Evolutionary conservation across 352 stramenopile genomes (phyloP).

Genomic region (Elongisporangium anandrum): DNA sequence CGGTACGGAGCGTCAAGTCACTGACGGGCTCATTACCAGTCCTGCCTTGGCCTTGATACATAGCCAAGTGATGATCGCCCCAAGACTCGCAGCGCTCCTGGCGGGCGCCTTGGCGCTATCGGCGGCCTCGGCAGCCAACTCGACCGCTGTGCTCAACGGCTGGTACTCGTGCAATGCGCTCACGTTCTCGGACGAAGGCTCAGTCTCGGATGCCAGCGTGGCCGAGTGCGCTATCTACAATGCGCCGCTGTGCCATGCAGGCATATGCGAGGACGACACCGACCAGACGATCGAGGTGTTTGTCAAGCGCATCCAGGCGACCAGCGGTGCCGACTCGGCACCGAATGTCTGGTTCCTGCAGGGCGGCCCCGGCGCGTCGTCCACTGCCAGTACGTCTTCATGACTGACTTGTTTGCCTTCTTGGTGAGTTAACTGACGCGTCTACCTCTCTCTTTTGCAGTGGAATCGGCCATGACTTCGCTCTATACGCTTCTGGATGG

Average conservation of each 20-base stretch:
- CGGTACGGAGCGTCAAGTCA: neutral
- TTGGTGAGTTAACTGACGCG: neutral
- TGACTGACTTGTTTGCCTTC: neutral
- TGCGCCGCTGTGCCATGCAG: conserved; percentile 30
- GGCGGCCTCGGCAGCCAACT: neutral
- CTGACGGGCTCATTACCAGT: neutral
- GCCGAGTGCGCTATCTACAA: conserved; percentile 28
- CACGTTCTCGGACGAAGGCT: conserved; percentile 4
- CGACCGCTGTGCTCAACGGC: conserved; percentile 8
- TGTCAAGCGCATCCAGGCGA: conserved; percentile 15
- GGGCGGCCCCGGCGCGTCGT: conserved; percentile 14
- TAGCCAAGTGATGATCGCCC: neutral
- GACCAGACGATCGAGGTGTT: conserved; percentile 16
- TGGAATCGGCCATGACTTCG: conserved; percentile 34
- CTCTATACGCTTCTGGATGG: conserved; percentile 21
- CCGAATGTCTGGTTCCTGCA: conserved; percentile 22
- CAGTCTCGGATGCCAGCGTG: neutral
- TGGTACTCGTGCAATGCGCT: conserved; percentile 21
- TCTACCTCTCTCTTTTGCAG: conserved; percentile 8
- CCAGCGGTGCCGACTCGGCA: neutral
- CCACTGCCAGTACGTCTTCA: neutral
- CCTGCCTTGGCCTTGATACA: neutral
- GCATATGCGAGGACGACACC: conserved; percentile 19
- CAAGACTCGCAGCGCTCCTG: neutral
- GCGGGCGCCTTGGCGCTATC: neutral